Percentiles rank a stretch among this genome's conserved stretches.
These are phyloP conservation scores for Dentipellis fragilis DNA, from an alignment of 768 basidiomycete species.

Conservation along the genomic window DNA sequence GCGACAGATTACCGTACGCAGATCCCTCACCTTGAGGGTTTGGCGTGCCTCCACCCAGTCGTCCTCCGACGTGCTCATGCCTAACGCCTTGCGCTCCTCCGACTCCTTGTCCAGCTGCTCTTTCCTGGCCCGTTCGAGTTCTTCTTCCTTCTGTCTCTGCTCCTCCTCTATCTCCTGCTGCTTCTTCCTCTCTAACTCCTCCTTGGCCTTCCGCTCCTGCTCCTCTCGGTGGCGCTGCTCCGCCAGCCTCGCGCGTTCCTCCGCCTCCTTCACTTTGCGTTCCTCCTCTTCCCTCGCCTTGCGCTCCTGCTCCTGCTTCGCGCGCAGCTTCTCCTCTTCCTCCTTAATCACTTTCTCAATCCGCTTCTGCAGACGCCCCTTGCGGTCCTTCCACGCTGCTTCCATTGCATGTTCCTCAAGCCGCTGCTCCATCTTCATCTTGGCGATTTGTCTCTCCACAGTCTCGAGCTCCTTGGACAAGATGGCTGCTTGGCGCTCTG, in stretches of 20 bases:
- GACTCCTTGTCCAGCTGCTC: conserved; percentile 28
- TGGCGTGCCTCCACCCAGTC: conserved; percentile 56
- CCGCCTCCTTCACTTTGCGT: conserved; percentile 18
- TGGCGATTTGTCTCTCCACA: conserved; percentile 35
- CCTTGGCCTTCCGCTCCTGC: conserved; percentile 14
- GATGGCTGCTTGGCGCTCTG: conserved; percentile 25
- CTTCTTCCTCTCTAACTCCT: conserved; percentile 26
- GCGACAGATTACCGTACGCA: background rate
- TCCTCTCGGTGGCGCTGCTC: conserved; percentile 15
- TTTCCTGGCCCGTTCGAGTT: conserved; percentile 23
- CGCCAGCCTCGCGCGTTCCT: conserved; percentile 9
- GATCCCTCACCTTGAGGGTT: conserved; percentile 37
- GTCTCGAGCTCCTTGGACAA: conserved; percentile 44
- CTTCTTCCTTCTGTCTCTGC: conserved; percentile 20
- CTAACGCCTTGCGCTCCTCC: conserved; percentile 32
- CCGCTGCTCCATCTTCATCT: conserved; percentile 33
- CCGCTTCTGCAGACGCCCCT: conserved; percentile 38
- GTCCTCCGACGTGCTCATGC: conserved; percentile 43
- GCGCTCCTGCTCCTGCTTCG: conserved; percentile 46
- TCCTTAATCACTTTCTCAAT: conserved; percentile 52
- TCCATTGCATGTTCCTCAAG: conserved; percentile 35
- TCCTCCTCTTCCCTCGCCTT: conserved; percentile 18
- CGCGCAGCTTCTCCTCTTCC: conserved; percentile 52
- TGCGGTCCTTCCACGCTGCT: conserved; percentile 35
- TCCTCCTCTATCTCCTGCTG: conserved; percentile 27